These are phyloP conservation scores for Lachancea cidri DNA, from an alignment of 805 yeast genomes.

Conservation along the genomic window DNA sequence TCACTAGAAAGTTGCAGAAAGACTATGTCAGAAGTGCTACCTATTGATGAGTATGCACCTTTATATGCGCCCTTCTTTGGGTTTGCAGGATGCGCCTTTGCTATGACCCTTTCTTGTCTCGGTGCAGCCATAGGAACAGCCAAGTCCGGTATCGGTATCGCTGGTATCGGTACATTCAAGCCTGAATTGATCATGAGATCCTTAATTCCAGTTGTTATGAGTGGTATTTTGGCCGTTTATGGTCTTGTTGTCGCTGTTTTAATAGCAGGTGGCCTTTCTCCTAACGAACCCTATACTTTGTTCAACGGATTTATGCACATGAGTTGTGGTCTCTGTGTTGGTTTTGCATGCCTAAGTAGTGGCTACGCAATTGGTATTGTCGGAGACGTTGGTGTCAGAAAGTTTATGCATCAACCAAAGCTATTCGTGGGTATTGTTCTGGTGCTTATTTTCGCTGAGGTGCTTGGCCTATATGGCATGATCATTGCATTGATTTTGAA, in stretches of 20 bases:
- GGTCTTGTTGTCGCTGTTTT: constrained; percentile 95
- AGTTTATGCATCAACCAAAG: constrained; percentile 81
- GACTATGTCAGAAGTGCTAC: constrained; percentile 28
- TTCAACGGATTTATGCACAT: constrained; percentile 98
- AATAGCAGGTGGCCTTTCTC: constrained; percentile 86
- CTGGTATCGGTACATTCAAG: constrained; percentile 96
- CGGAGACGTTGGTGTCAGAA: constrained; percentile 90
- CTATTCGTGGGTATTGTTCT: constrained; percentile 85
- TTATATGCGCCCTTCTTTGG: constrained; percentile 96
- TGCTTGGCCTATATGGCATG: constrained; percentile 88
- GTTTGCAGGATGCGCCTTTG: constrained; percentile 93
- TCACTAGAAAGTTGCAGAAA: background rate
- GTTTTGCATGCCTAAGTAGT: constrained; percentile 92
- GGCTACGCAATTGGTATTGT: constrained; percentile 96
- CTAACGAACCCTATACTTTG: constrained; percentile 71
- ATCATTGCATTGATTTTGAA: constrained; percentile 89
- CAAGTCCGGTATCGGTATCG: constrained; percentile 94
- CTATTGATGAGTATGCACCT: constrained; percentile 65
- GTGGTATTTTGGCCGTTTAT: constrained; percentile 94
- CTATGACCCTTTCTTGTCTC: constrained; percentile 86
- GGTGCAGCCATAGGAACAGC: constrained; percentile 99
- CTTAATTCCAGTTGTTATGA: constrained; percentile 94
- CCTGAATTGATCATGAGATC: constrained; percentile 97
- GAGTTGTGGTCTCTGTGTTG: constrained; percentile 93
- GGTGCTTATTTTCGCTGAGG: constrained; percentile 88